phyloP scores from a whole-genome alignment of 139 green algal genomes.

The Chlamydomonas sphaeroides region DNA sequence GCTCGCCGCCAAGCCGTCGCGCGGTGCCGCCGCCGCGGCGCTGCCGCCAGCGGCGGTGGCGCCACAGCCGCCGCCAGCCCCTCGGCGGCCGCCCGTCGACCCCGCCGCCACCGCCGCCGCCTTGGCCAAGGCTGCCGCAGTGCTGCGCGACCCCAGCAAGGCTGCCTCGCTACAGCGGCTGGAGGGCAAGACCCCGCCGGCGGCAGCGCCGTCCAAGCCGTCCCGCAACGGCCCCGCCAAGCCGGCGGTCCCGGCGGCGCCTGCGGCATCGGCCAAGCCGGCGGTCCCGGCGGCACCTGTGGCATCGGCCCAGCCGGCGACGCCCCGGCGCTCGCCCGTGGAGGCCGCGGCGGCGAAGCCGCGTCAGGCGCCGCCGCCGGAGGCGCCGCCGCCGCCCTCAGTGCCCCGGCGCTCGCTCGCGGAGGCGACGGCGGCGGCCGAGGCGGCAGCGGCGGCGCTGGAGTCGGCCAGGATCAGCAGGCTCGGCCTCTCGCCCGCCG shows the following conservation, averaged over 20 bases:
- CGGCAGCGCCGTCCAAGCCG: not conserved
- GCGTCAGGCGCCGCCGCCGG: not conserved
- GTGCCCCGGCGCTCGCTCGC: too few species aligned
- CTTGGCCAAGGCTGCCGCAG: not conserved
- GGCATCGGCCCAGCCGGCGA: too few species aligned
- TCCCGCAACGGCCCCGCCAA: not conserved
- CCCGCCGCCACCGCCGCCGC: not conserved
- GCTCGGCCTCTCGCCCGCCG: too few species aligned
- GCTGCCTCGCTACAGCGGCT: not conserved
- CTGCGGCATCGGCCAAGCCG: too few species aligned
- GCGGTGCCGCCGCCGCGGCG: not conserved
- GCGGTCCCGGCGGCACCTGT: not conserved
- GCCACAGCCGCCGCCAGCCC: not conserved
- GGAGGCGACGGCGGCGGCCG: too few species aligned
- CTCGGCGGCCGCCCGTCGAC: not conserved
- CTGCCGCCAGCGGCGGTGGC: not conserved
- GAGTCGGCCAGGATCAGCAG: too few species aligned
- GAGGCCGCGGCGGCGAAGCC: too few species aligned
- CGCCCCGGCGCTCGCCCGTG: too few species aligned
- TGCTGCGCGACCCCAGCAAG: not conserved
- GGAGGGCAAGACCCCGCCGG: constrained; percentile 12
- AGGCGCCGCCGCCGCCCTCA: too few species aligned
- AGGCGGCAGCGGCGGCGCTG: too few species aligned
- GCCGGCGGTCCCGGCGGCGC: too few species aligned
- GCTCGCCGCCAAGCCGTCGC: not conserved